Conservation (phyloP, 1,284 basidiomycete species). For the Sporisorium iseilematis-ciliati region DNA sequence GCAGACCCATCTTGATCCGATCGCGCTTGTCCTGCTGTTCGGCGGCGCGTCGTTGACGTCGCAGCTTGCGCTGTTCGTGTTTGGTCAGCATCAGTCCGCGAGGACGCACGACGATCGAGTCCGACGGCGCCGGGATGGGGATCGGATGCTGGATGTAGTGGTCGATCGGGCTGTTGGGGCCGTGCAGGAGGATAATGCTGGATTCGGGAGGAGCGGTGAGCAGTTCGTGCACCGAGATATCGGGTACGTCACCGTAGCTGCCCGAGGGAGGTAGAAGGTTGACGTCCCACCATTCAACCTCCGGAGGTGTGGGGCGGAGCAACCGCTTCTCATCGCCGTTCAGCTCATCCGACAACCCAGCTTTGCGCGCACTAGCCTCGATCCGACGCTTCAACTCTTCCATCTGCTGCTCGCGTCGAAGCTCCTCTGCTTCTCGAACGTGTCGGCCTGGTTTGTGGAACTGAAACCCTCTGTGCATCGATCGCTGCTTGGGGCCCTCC, state of each 20-base stretch:
- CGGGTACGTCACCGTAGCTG: conserved; percentile 78
- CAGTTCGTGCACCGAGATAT: conserved; percentile 72
- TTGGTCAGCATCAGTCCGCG: conserved; percentile 66
- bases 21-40: conserved; percentile 95
- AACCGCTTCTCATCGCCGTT: conserved; percentile 85
- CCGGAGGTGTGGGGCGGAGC: conserved; percentile 85
- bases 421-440: conserved; percentile 62
- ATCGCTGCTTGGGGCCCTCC: conserved; percentile 43
- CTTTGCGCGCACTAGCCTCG: conserved; percentile 89
- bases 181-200: conserved; percentile 30
- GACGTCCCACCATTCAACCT: conserved; percentile 97
- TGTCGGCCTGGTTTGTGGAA: conserved; percentile 67
- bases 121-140: conserved; percentile 89
- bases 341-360: conserved; percentile 91
- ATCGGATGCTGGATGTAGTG: conserved; percentile 97
- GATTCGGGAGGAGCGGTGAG: conserved; percentile 71
- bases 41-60: conserved; percentile 86
- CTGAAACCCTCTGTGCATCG: conserved; percentile 61
- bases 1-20: conserved; percentile 92
- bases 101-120: conserved; percentile 80
- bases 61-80: conserved; percentile 95
- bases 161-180: conserved; percentile 81
- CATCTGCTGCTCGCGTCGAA: conserved; percentile 75
- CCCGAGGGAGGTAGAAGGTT: conserved; percentile 81
- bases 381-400: conserved; percentile 93